Base-by-base conservation (phyloP, 768 basidiomycete species). In the Termitomyces sp. region DNA sequence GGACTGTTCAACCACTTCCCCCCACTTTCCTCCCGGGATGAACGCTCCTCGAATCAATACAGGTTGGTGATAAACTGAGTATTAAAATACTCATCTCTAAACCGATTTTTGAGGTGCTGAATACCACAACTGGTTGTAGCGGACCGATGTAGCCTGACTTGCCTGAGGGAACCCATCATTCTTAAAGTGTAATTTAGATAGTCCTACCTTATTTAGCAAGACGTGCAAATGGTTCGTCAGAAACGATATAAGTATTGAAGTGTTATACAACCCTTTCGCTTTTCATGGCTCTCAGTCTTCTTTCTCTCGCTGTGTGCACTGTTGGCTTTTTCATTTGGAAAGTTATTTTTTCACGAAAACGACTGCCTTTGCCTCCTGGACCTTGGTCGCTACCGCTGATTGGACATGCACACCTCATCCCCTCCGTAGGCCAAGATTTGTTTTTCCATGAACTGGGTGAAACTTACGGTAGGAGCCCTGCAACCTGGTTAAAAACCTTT, bases 391-490 rank as follows among this genome's bases (percentile, higher is more conserved):
- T 74, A 40, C 71, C 72, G 0, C 30, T 76, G 45, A 64, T 76
- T 11, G 75, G 75, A 7, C 72, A 76, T 54, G 59, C 70, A 8
- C 68, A 71, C 2, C 53, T 68, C 5, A 69, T 76, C n/a, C 75
- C 73, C 20, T 32, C 65, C 0, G 53, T 57, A 11, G 60, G 67
- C 52, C 62, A 28, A 8, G 26, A 46, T 46, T 9, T 46, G 45
- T 46, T 28, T 28, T 46, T 46, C 26, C 18, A 28, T 28, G 26
- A 28, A 16, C 45, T 46, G 26, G 16, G 45, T 46, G 18, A 46
- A 46, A 28, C 45, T 8, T 73, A 75, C 57, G 75, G 75, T 72
- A 24, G 22, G 46, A n/a, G 61, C 8, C 24, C 45, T 14, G 8
- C n/a, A 35, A 3, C 11, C 32, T 45, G 4, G 26, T 44, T 24